Base-by-base conservation (phyloP, 352 stramenopile genomes). In the Pilasporangium apinafurcum region DNA sequence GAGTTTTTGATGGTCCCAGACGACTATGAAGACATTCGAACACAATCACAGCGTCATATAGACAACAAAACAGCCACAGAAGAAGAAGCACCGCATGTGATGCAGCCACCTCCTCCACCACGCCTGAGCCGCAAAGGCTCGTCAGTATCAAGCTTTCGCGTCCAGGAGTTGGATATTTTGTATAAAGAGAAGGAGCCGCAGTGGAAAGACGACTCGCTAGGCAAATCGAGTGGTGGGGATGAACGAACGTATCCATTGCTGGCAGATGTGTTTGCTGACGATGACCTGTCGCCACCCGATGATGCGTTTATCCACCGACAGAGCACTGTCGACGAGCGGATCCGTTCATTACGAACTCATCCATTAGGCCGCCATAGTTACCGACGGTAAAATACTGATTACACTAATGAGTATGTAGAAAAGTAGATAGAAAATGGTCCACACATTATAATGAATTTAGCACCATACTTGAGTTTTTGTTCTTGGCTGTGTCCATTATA, bases 1-100 rank as follows among this genome's bases (percentile, higher is more conserved):
- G 62, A 83, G 56, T 88, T 88, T 45, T 40, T 88, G 30, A 66
- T 88, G 51, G 72, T 84, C 25, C 58, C 71, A 40, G 64, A 83
- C 31, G 58, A 81, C 25, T 48, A 64, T 18, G 59, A 55, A 24
- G 26, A 65, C 48, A 8, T 44, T 41, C 8, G 26, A 37, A 37
- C 37, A 56, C 33, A 33, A 18, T n/a, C n/a, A n/a, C n/a, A n/a
- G n/a, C n/a, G n/a, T n/a, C n/a, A n/a, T n/a, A n/a, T n/a, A n/a
- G n/a, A n/a, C n/a, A n/a, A n/a, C n/a, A n/a, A n/a, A n/a, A n/a
- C n/a, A n/a, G n/a, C n/a, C n/a, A n/a, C n/a, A n/a, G n/a, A n/a
- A n/a, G n/a, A n/a, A n/a, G n/a, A n/a, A n/a, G 26, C 10, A 8
- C 0, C 39, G 26, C 9, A 25, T 33, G 13, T n/a, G 1, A 13